phyloP scores from a whole-genome alignment of 1,284 basidiomycete genomes.

The Ganoderma sinense region DNA sequence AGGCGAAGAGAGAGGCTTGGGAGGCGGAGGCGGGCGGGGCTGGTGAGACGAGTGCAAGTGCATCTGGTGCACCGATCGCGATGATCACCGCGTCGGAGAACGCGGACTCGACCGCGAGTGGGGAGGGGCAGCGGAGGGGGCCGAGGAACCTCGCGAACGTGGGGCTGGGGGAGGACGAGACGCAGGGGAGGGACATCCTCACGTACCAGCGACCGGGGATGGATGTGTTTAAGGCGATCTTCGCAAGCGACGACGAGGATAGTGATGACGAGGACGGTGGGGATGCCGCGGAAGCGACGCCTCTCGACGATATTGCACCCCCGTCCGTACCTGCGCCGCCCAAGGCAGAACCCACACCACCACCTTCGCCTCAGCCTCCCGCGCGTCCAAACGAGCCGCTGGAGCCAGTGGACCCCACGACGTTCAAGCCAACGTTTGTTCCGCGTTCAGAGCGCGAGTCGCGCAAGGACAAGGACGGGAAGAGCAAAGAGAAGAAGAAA shows the following conservation, averaged over 20 bases:
- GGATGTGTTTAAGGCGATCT: conserved; percentile 96
- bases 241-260: conserved; percentile 89
- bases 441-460: conserved; percentile 52
- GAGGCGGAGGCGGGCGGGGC: not conserved
- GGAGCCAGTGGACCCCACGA: conserved; percentile 60
- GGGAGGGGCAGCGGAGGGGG: conserved; percentile 30
- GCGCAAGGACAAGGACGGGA: conserved; percentile 41
- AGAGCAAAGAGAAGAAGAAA: conserved; percentile 47
- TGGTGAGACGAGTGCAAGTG: conserved; percentile 31
- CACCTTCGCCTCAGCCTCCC: conserved; percentile 18
- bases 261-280: conserved; percentile 68
- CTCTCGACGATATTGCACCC: conserved; percentile 18
- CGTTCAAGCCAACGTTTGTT: conserved; percentile 87
- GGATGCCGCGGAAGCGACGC: conserved; percentile 14
- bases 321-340: not conserved
- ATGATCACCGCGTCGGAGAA: conserved; percentile 16
- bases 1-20: conserved; percentile 25
- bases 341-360: conserved; percentile 6
- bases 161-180: conserved; percentile 88
- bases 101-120: conserved; percentile 1
- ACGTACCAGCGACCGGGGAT: conserved; percentile 88
- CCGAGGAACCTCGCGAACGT: conserved; percentile 76
- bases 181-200: conserved; percentile 85
- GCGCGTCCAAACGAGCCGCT: conserved; percentile 18
- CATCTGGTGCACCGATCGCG: not conserved